Base-by-base conservation (phyloP, 2,329 filamentous ascomycete species). In the Epicoccum nigrum region DNA sequence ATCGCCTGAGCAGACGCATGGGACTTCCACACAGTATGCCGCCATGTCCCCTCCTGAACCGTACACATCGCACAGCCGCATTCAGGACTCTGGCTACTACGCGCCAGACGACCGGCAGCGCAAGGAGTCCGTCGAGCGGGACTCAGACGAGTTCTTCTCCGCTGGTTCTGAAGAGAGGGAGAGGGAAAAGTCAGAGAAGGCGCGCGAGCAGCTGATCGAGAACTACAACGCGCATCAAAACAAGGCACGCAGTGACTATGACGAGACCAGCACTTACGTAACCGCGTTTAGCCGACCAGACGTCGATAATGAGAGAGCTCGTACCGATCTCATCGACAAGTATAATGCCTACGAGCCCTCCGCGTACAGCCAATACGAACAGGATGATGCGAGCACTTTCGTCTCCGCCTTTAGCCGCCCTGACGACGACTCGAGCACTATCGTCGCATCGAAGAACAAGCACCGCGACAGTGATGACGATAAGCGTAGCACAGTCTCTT, bases 81-180 rank as follows among this genome's bases (percentile, higher is more conserved):
- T 67, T 4, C 50, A 65, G 9, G 69, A 71, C 43, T 70, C 68
- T n/a, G 68, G 67, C 7, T 68, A 72, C 40, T 65, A 70, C 44
- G 68, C 66, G 9, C 67, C 68, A 13, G 69, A 69, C 38, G 68
- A 72, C 30, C 34, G 51, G 12, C 48, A 54, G 23, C 59, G 54
- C 13, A 50, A 44, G 23, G 58, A 55, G 13, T 27, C 52, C 5
- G 48, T 47, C 5, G 67, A 70, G n/a, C 63, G 64, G n/a, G 69
- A 71, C 28, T 69, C 67, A 1, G 62, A 69, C 15, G 68, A 71
- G 30, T 70, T 69, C 49, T 70, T 65, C 52, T 69, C 68, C 17
- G 64, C 70, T 7, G 61, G 65, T 4, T 69, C 65, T 2, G 65
- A 72, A 7, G 69, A 71, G 25, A 56, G 57, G 34, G 63, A 65